Evolutionary conservation across 495 filamentous ascomycete species (phyloP), one percentile per base, ranked within the genome.

Genomic region (Xylaria cubensis): DNA sequence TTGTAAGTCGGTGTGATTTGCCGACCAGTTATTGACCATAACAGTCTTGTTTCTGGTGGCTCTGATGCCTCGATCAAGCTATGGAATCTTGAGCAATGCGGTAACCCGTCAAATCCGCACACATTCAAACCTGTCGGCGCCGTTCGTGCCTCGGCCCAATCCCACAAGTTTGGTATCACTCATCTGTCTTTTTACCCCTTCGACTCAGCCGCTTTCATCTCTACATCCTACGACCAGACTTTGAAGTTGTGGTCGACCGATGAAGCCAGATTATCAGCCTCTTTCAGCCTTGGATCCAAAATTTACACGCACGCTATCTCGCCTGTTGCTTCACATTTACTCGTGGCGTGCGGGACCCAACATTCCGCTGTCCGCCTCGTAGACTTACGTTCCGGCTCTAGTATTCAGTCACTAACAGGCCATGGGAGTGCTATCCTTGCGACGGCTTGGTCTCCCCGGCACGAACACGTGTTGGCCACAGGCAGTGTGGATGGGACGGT

Each of bases 151-250:
- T 81, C 77, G 44, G 48, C 69, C 8, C 58, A 74, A 64, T 55
- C 73, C 50, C 93, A 96, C 79, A 92, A 88, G 61, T 92, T 91
- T 74, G 92, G 93, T 64, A 91, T 97, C 65, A 97, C 94, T 2
- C 91, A 94, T 46, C 81, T 97, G 50, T 92, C 88, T 2, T 97
- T 97, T 82, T 97, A 96, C 76, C 94, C 95, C 4, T 96, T 96
- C 75, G 95, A 95, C 83, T 82, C 91, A 71, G 81, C 88, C 73
- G 83, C 94, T 42, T 96, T 98, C 74, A 84, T 97, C 13, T 92
- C 93, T 1, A 91, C 91, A 13, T 93, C 94, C 59, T 94, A 93
- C 78, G 95, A 97, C 78, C 90, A 92, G 70, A 92, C 90, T 4
- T 84, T 97, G 42, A 95, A 95, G 79, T 82, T 95, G 3, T 97